Percentiles rank a stretch among this genome's conserved stretches.
Conservation (phyloP, 331 rosid genomes). For the Saraca asoca region DNA sequence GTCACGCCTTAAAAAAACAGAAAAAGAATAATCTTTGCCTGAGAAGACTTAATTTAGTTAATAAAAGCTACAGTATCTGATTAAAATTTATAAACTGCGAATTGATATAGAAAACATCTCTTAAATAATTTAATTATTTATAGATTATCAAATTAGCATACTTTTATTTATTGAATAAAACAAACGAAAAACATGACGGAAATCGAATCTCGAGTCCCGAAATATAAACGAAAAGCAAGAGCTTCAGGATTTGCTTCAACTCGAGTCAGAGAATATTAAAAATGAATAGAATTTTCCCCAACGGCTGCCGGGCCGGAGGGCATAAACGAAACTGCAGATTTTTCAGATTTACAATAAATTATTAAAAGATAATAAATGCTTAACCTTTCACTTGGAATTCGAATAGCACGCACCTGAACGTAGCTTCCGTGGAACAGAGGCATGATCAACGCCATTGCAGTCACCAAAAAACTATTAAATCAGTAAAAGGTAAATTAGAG, state of each 20-base stretch:
- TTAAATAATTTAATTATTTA: conserved; percentile 17
- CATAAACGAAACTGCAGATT: background rate
- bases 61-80: conserved; percentile 35
- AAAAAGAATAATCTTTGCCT: background rate
- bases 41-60: conserved; percentile 30
- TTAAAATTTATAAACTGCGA: conserved; percentile 19
- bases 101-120: conserved; percentile 29
- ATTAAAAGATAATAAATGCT: background rate
- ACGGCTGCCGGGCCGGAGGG: background rate
- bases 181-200: conserved; percentile 30
- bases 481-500: background rate
- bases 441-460: conserved; percentile 58
- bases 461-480: conserved; percentile 43
- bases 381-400: conserved; percentile 19
- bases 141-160: conserved; percentile 24
- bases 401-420: conserved; percentile 64
- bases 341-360: background rate
- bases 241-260: conserved; percentile 46
- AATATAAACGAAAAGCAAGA: conserved; percentile 44
- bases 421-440: conserved; percentile 72
- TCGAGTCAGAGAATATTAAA: conserved; percentile 38
- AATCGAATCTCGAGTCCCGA: conserved; percentile 28
- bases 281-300: background rate
- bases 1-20: background rate
- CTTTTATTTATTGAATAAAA: conserved; percentile 1